Conservation (phyloP, 2,329 filamentous ascomycete species). For the Nothophaeocryptopus gaeumannii region DNA sequence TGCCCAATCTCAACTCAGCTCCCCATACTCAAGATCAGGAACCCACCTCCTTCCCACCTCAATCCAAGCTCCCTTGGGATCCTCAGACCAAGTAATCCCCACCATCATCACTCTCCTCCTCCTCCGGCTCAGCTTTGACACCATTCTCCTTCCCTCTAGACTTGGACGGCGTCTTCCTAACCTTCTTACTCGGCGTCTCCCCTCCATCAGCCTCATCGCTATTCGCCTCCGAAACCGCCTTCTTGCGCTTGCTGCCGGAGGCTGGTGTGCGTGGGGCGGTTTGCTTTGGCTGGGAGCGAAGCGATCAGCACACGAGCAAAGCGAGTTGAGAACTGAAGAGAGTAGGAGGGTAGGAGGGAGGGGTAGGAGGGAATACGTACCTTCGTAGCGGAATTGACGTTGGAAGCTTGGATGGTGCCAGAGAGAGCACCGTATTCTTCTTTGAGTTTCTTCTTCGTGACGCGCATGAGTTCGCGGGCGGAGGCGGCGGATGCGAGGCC, state of each 20-base stretch:
- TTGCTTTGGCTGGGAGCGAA: no score
- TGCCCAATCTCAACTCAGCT: neutral
- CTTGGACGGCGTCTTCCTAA: neutral
- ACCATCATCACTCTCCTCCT: slow-evolving; percentile 1
- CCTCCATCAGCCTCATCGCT: slow-evolving; percentile 3
- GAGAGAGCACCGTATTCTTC: slow-evolving; percentile 27
- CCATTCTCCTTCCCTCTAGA: neutral
- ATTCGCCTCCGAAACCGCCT: slow-evolving; percentile 2
- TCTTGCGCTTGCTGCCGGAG: slow-evolving; percentile 8
- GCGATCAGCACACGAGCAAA: no score
- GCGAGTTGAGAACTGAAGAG: no score
- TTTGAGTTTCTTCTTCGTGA: slow-evolving; percentile 36
- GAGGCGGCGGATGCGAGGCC: slow-evolving; percentile 27
- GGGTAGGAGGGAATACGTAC: neutral
- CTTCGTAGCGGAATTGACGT: neutral
- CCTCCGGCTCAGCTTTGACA: slow-evolving; percentile 4
- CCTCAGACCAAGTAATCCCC: neutral
- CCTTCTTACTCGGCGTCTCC: slow-evolving; percentile 5
- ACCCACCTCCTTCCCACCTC: neutral
- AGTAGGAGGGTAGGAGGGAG: neutral
- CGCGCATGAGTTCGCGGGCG: slow-evolving; percentile 35
- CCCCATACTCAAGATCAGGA: neutral
- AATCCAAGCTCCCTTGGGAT: neutral
- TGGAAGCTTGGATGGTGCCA: slow-evolving; percentile 2
- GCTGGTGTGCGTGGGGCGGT: slow-evolving; percentile 1